Percentiles rank a stretch among this genome's conserved stretches.
Evolutionary conservation across 352 stramenopile genomes (phyloP).

Genomic region (Chrysophaeum taylorii): DNA sequence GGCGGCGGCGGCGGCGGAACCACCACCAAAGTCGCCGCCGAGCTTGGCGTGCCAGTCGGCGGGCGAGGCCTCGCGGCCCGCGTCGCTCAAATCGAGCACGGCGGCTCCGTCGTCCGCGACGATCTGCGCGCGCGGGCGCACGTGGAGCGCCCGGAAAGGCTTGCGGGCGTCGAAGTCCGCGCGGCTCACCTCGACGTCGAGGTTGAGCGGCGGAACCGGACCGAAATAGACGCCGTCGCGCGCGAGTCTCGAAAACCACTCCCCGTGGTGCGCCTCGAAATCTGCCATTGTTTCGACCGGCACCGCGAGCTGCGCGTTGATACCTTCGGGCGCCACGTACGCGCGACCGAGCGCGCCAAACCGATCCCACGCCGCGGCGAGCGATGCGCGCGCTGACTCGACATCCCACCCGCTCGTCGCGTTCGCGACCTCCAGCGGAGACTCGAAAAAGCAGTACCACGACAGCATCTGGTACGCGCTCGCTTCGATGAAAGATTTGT

Average conservation of each 20-base stretch:
- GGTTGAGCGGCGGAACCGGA: constrained; percentile 21
- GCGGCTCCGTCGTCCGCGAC: constrained; percentile 62
- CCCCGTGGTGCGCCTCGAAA: constrained; percentile 31
- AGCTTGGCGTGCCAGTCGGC: constrained; percentile 61
- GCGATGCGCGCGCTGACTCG: neutral
- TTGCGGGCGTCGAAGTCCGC: constrained; percentile 25
- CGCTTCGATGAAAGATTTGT: constrained; percentile 19
- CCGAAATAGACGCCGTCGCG: constrained; percentile 4
- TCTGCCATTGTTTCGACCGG: constrained; percentile 50
- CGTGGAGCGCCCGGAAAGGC: constrained; percentile 63
- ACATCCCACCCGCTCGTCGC: neutral
- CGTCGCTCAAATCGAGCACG: constrained; percentile 47
- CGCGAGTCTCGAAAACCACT: constrained; percentile 23
- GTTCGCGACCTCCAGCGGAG: neutral
- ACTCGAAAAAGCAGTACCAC: neutral
- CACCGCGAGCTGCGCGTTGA: constrained; percentile 87
- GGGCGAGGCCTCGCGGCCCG: constrained; percentile 55
- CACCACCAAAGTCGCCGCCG: constrained; percentile 36
- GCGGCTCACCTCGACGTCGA: constrained; percentile 27
- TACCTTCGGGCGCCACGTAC: constrained; percentile 80
- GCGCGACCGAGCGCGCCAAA: constrained; percentile 55
- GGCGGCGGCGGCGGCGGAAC: no score
- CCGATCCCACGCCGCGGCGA: constrained; percentile 32
- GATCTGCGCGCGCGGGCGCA: constrained; percentile 72
- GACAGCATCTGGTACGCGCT: constrained; percentile 4